A percentile compares a stretch with the other conserved stretches of the same genome.
Evolutionary conservation across 1,284 basidiomycete genomes (phyloP).

Genomic region (Ustilago lituana): DNA sequence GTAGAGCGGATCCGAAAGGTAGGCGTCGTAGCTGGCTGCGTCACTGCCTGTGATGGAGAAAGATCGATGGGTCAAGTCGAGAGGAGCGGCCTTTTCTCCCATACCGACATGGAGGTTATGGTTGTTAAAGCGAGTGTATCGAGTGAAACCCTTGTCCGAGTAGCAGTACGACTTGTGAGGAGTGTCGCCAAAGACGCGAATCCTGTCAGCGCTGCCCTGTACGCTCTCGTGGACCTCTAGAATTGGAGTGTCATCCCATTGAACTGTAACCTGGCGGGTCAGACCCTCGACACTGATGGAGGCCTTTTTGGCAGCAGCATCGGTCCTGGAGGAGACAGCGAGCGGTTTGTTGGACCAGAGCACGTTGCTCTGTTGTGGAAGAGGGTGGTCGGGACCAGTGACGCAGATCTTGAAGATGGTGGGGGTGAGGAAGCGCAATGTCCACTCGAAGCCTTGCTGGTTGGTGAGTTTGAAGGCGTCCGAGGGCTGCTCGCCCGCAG

Average conservation of each 20-base stretch:
- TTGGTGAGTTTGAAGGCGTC: conserved; percentile 48
- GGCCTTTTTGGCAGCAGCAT: conserved; percentile 31
- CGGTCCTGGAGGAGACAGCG: conserved; percentile 58
- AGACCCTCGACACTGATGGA: conserved; percentile 47
- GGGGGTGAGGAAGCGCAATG: conserved; percentile 64
- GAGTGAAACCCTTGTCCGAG: conserved; percentile 67
- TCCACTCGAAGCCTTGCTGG: conserved; percentile 63
- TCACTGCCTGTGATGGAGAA: conserved; percentile 68
- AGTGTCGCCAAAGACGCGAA: conserved; percentile 66
- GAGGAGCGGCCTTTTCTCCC: conserved; percentile 69
- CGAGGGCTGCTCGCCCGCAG: conserved; percentile 20
- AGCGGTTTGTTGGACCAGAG: conserved; percentile 54
- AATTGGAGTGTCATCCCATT: conserved; percentile 56
- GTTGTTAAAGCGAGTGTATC: conserved; percentile 45
- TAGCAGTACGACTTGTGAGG: conserved; percentile 68
- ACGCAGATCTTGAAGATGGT: conserved; percentile 66
- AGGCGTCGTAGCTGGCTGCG: conserved; percentile 69
- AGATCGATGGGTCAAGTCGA: conserved; percentile 66
- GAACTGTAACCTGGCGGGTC: conserved; percentile 32
- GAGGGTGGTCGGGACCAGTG: conserved; percentile 66
- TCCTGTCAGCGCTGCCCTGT: conserved; percentile 32
- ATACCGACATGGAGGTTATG: conserved; percentile 67
- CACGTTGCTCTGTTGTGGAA: conserved; percentile 68
- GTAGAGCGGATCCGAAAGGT: conserved; percentile 69
- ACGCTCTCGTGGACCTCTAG: conserved; percentile 60